These are phyloP conservation scores for Nemania abortiva DNA, from an alignment of 2,329 filamentous ascomycete species.

Conservation along the genomic window DNA sequence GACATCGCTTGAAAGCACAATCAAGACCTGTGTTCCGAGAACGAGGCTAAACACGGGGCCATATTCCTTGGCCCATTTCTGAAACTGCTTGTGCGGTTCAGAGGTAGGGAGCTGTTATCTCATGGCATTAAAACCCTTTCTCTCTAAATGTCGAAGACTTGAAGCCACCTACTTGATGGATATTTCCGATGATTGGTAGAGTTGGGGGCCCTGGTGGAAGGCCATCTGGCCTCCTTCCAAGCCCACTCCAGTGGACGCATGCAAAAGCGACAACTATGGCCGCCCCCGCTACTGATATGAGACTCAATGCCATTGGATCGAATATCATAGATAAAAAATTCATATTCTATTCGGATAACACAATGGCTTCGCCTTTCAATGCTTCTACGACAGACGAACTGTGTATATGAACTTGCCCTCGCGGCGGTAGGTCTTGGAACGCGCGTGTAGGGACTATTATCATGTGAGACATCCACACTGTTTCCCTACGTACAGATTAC, in stretches of 20 bases:
- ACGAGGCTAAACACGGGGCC: slow-evolving; percentile 25
- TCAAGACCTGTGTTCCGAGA: slow-evolving; percentile 20
- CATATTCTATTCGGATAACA: too few relatives aligned
- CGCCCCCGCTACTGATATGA: background rate
- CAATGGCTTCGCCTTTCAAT: too few relatives aligned
- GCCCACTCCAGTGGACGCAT: background rate
- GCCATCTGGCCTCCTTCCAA: slow-evolving; percentile 14
- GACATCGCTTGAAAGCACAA: slow-evolving; percentile 18
- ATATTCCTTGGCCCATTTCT: slow-evolving; percentile 31
- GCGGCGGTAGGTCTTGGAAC: too few relatives aligned
- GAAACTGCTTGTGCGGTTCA: slow-evolving; percentile 17
- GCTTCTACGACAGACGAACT: too few relatives aligned
- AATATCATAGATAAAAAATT: background rate
- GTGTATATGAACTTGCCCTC: too few relatives aligned
- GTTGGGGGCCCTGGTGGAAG: slow-evolving; percentile 27
- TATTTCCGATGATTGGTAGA: slow-evolving; percentile 24
- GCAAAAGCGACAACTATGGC: background rate
- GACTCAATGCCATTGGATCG: background rate
- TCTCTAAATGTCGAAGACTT: background rate
- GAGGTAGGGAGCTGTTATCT: slow-evolving; percentile 6
- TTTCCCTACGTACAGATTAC: too few relatives aligned
- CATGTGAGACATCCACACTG: too few relatives aligned
- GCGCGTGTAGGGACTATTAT: too few relatives aligned
- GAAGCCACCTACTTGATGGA: slow-evolving; percentile 15
- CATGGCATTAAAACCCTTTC: background rate